Evolutionary conservation across 352 stramenopile species (phyloP).

Genomic region (Phytopythium aichiense): DNA sequence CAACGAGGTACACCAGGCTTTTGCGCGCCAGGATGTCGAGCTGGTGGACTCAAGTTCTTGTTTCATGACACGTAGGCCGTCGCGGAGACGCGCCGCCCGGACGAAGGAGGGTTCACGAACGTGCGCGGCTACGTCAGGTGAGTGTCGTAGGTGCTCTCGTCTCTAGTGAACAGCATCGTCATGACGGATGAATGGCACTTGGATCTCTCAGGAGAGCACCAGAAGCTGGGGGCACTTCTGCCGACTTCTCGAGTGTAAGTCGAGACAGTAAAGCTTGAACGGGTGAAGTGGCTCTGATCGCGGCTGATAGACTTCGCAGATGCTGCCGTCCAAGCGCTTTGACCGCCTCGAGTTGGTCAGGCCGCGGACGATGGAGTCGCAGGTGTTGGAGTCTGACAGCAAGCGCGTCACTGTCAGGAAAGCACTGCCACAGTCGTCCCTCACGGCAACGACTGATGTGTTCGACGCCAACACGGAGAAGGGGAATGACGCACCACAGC

Average conservation of each 20-base stretch:
- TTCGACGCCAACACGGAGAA: slow-evolving; percentile 11
- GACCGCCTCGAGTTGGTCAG: not conserved
- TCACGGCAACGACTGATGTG: not conserved
- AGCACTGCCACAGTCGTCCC: not conserved
- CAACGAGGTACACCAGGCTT: slow-evolving; percentile 17
- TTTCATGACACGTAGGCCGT: not conserved
- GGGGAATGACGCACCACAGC: slow-evolving; percentile 19
- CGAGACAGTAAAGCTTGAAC: not conserved
- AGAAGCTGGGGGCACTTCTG: not conserved
- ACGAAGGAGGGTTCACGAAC: slow-evolving; percentile 4
- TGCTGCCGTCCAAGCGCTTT: not conserved
- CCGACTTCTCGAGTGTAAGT: not conserved
- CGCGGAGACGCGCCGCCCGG: not conserved
- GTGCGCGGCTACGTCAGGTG: slow-evolving; percentile 55
- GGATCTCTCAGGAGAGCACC: not conserved
- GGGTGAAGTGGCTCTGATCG: not conserved
- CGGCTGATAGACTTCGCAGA: not conserved
- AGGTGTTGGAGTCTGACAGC: not conserved
- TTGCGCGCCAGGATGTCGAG: not conserved
- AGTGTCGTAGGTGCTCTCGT: not conserved
- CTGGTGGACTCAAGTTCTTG: not conserved
- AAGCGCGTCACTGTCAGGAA: not conserved
- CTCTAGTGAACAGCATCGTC: not conserved
- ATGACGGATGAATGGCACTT: not conserved
- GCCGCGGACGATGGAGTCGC: slow-evolving; percentile 8